Evolutionary conservation across 441 rosid genomes (phyloP).

Genomic region (Macaranga tanarius): DNA sequence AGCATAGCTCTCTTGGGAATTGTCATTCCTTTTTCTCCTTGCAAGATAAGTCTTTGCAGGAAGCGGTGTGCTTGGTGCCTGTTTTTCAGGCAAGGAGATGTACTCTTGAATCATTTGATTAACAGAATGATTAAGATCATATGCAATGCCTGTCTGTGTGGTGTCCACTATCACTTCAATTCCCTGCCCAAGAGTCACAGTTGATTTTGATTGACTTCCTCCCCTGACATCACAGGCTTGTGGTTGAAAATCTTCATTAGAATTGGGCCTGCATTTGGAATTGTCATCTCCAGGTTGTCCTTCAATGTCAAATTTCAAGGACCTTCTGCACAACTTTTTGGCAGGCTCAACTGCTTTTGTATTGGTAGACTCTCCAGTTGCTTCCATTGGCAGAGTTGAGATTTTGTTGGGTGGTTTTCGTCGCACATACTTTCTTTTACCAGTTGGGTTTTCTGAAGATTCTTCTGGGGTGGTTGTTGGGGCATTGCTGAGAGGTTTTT

Average conservation of each 20-base stretch:
- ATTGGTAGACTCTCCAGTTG: slow-evolving; percentile 29
- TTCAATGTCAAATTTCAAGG: slow-evolving; percentile 64
- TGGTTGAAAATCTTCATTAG: slow-evolving; percentile 24
- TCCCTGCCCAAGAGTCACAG: slow-evolving; percentile 29
- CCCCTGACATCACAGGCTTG: slow-evolving; percentile 27
- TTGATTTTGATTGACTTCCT: slow-evolving; percentile 31
- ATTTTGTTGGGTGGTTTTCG: slow-evolving; percentile 40
- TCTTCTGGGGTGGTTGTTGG: slow-evolving; percentile 25
- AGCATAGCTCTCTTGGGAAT: slow-evolving; percentile 12
- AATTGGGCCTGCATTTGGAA: slow-evolving; percentile 23
- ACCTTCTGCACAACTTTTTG: slow-evolving; percentile 55
- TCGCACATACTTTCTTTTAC: slow-evolving; percentile 62
- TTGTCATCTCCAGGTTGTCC: slow-evolving; percentile 28
- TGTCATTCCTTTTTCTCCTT: slow-evolving; percentile 21
- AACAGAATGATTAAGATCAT: slow-evolving; percentile 28
- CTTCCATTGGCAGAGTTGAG: slow-evolving; percentile 38
- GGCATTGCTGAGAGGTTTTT: slow-evolving; percentile 24
- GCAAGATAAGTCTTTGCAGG: slow-evolving; percentile 30
- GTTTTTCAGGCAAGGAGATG: slow-evolving; percentile 30
- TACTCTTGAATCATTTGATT: slow-evolving; percentile 33
- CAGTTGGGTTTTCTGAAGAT: slow-evolving; percentile 33
- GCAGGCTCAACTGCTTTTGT: slow-evolving; percentile 29
- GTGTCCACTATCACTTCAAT: slow-evolving; percentile 38
- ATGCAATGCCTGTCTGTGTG: slow-evolving; percentile 29
- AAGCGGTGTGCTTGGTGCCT: slow-evolving; percentile 42